Evolutionary conservation across 164 flowering plant species (phyloP).

Genomic region (Nymphaea colorata): DNA sequence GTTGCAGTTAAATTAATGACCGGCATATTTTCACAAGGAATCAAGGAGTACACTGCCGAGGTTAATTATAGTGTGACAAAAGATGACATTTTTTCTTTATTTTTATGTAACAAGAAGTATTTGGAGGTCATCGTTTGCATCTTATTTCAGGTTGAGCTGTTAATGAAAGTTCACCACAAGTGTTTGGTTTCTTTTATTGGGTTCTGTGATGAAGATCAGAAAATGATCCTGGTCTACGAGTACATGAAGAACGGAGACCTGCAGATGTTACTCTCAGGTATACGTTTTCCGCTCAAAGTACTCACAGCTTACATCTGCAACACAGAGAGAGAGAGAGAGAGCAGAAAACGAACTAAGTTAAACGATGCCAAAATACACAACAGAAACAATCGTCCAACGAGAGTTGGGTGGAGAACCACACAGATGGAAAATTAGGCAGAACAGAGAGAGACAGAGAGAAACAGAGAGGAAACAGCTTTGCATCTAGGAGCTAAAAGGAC

Average conservation of each 20-base stretch:
- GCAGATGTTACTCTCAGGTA: not conserved
- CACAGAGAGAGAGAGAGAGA: no score
- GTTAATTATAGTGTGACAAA: conserved; percentile 11
- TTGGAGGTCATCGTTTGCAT: no score
- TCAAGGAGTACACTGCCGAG: conserved; percentile 30
- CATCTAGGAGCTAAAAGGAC: no score
- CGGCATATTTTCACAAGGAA: conserved; percentile 22
- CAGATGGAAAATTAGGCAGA: no score
- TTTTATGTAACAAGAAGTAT: not conserved
- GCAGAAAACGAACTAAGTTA: no score
- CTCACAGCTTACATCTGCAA: no score
- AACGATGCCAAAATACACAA: no score
- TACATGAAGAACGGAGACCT: not conserved
- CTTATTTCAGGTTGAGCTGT: not conserved
- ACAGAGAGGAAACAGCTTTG: no score
- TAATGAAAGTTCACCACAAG: conserved; percentile 2
- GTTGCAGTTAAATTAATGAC: conserved; percentile 46
- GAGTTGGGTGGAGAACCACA: no score
- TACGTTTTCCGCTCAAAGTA: no score
- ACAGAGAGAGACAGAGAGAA: no score
- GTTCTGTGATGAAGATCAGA: not conserved
- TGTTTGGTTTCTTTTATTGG: not conserved
- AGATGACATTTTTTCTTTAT: not conserved
- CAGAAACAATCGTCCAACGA: no score
- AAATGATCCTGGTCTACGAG: not conserved